Conservation (phyloP, 1,139 yeast genomes). For the Geotrichum bryndzae region DNA sequence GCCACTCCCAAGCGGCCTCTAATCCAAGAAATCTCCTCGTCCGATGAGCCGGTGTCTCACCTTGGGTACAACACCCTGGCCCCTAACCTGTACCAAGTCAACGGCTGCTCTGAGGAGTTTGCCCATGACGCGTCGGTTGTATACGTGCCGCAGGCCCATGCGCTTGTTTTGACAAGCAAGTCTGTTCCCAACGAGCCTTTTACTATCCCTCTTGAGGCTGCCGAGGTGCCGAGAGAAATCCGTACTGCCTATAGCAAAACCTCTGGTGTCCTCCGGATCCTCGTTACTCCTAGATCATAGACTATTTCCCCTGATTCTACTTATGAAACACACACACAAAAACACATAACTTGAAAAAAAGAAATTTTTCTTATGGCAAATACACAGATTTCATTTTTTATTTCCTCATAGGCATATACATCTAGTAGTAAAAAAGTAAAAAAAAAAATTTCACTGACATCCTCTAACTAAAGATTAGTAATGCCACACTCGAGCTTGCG, state of each 20-base stretch:
- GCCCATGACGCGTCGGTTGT: constrained; percentile 2
- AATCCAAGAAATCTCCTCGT: constrained; percentile 9
- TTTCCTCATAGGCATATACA: constrained; percentile 1
- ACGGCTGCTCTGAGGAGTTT: constrained; percentile 6
- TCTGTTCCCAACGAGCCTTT: background rate
- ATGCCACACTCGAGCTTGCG: constrained; percentile 8
- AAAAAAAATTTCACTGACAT: no score
- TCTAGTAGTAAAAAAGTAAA: background rate
- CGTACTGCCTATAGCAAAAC: constrained; percentile 1
- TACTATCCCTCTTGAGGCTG: background rate
- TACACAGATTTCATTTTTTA: constrained; percentile 7
- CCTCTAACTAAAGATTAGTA: background rate
- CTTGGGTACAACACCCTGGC: background rate
- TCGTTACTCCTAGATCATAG: background rate
- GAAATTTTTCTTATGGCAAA: background rate
- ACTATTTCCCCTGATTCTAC: no score
- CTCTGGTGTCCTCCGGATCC: background rate
- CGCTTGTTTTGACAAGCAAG: constrained; percentile 1
- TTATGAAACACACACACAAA: background rate
- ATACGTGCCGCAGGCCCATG: constrained; percentile 7
- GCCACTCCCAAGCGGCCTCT: background rate
- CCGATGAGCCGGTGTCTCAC: background rate
- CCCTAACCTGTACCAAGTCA: background rate
- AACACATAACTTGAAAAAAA: background rate
- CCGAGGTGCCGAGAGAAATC: background rate